phyloP scores from a whole-genome alignment of 2,329 filamentous ascomycete genomes.

The Aspergillus awamori region DNA sequence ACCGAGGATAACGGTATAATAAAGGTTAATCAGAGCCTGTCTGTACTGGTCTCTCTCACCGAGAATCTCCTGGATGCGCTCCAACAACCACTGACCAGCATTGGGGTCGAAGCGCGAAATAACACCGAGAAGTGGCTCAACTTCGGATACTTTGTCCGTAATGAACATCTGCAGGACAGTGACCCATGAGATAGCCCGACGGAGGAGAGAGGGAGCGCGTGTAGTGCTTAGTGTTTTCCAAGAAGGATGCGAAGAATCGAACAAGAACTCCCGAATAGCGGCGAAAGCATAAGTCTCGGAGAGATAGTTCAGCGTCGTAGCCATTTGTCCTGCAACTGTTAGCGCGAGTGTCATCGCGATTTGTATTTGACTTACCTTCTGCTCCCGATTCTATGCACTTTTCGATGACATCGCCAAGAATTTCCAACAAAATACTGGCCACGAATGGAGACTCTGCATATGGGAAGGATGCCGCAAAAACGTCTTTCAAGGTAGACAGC shows the following conservation, averaged over 20 bases:
- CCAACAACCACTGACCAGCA: conserved; percentile 39
- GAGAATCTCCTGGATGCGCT: conserved; percentile 33
- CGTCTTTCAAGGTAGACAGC: conserved; percentile 27
- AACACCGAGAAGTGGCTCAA: conserved; percentile 27
- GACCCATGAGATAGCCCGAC: conserved; percentile 40
- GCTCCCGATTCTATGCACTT: conserved; percentile 33
- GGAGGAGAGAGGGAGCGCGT: conserved; percentile 39
- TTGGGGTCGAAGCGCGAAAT: conserved; percentile 38
- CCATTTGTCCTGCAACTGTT: conserved; percentile 25
- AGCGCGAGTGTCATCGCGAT: background rate
- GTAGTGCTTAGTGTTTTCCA: conserved; percentile 33
- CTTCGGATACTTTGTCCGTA: conserved; percentile 18
- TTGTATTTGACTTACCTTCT: conserved; percentile 29
- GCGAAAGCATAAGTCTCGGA: conserved; percentile 32
- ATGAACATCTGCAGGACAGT: conserved; percentile 29
- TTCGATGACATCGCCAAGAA: conserved; percentile 41
- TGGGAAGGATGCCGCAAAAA: conserved; percentile 32
- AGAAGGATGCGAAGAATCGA: conserved; percentile 29
- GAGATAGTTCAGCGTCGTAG: conserved; percentile 24
- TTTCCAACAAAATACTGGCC: conserved; percentile 40
- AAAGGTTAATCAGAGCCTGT: conserved; percentile 31
- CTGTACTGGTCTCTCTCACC: conserved; percentile 26
- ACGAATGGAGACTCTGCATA: conserved; percentile 38
- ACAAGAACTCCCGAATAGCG: conserved; percentile 29
- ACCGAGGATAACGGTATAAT: conserved; percentile 34